A percentile compares a stretch with the other conserved stretches of the same genome.
These are phyloP conservation scores for Bipolaris gigantea DNA, from an alignment of 2,329 filamentous ascomycete genomes.

Conservation along the genomic window DNA sequence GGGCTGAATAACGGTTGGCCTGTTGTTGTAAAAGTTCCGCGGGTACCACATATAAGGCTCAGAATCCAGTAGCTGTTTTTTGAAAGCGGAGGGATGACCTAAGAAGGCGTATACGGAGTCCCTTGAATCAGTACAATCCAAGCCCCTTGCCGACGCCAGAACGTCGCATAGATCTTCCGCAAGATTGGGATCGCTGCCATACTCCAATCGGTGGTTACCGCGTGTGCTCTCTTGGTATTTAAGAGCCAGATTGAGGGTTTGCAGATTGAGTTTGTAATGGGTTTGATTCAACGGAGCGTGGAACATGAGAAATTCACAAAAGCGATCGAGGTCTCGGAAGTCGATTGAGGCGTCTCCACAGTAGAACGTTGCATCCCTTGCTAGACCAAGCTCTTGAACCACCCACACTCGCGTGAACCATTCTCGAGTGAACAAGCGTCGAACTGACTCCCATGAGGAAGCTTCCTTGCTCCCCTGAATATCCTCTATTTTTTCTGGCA, in stretches of 20 bases:
- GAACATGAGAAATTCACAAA: background rate
- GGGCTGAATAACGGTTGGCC: background rate
- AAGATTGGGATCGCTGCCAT: background rate
- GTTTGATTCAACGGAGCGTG: background rate
- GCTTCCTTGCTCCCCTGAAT: background rate
- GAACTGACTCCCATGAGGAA: background rate
- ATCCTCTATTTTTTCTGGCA: background rate
- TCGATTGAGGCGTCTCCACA: conserved; percentile 1
- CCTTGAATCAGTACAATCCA: background rate
- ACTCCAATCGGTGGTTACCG: background rate
- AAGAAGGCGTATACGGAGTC: background rate
- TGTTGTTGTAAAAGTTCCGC: background rate
- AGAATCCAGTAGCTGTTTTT: background rate
- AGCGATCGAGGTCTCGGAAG: background rate
- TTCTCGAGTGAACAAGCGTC: background rate
- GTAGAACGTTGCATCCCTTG: background rate
- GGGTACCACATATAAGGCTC: background rate
- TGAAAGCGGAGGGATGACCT: background rate
- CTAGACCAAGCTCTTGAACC: background rate
- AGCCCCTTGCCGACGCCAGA: background rate
- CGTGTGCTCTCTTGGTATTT: background rate
- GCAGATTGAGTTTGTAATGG: background rate
- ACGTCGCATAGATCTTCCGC: background rate
- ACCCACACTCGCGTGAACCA: background rate
- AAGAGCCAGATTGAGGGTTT: background rate